A percentile compares a stretch with the other conserved stretches of the same genome.
Evolutionary conservation across 1,284 basidiomycete genomes (phyloP).

Genomic region (Ceratobasidium sp.): DNA sequence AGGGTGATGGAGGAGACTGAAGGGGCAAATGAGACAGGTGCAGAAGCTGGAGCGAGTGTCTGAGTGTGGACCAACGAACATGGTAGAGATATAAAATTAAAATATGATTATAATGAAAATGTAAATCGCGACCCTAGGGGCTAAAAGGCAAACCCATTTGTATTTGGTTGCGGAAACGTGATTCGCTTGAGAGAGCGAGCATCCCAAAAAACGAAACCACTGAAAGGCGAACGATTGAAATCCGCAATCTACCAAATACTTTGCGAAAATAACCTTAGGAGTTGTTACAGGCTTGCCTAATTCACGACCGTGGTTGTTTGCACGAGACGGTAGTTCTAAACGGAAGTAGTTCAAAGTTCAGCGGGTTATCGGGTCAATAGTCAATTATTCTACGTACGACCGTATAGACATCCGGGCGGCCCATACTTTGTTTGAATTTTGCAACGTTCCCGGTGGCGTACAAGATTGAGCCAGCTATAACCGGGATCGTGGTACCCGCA

Average conservation of each 20-base stretch:
- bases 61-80: neutral
- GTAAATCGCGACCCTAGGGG: too few relatives aligned
- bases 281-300: neutral
- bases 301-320: neutral
- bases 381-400: neutral
- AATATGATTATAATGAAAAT: too few relatives aligned
- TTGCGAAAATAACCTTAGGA: too few relatives aligned
- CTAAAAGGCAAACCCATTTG: too few relatives aligned
- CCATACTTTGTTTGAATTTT: neutral
- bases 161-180: too few relatives aligned
- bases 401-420: neutral
- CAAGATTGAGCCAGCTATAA: neutral
- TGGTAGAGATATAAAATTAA: conserved; percentile 59
- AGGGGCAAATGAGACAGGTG: conserved; percentile 25
- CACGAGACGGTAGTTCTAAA: neutral
- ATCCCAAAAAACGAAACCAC: neutral
- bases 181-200: neutral
- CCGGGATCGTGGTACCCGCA: neutral
- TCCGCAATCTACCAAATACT: neutral
- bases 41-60: conserved; percentile 15
- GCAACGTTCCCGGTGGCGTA: neutral
- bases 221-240: neutral
- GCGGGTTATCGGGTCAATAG: neutral
- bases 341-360: neutral
- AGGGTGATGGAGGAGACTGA: conserved; percentile 81